These are phyloP conservation scores for Simplicillium aogashimaense DNA, from an alignment of 2,329 filamentous ascomycete genomes.

Conservation along the genomic window DNA sequence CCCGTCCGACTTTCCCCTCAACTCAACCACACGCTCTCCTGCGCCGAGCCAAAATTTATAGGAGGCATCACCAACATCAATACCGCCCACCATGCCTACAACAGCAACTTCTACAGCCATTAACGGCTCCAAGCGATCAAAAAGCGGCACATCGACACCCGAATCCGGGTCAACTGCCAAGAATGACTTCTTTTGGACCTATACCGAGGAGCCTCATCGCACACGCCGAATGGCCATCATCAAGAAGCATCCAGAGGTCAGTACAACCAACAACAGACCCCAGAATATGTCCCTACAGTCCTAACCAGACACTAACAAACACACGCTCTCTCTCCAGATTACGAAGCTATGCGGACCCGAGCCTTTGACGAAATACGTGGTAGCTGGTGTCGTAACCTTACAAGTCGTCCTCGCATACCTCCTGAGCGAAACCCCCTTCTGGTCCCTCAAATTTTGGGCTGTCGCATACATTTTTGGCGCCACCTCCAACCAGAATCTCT, in stretches of 20 bases:
- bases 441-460: slow-evolving; percentile 76
- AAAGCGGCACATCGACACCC: neutral
- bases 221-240: slow-evolving; percentile 89
- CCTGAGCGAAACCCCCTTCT: slow-evolving; percentile 66
- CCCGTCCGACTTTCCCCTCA: too few relatives aligned
- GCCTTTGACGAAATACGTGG: slow-evolving; percentile 89
- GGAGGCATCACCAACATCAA: too few relatives aligned
- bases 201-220: slow-evolving; percentile 94
- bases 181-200: slow-evolving; percentile 86
- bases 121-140: slow-evolving; percentile 2
- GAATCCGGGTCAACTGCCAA: slow-evolving; percentile 14
- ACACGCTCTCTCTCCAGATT: slow-evolving; percentile 44
- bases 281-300: neutral
- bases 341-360: slow-evolving; percentile 96
- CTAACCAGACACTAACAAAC: too few relatives aligned
- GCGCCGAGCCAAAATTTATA: too few relatives aligned
- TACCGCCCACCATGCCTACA: too few relatives aligned
- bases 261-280: slow-evolving; percentile 9
- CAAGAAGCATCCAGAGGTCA: slow-evolving; percentile 91
- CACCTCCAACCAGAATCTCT: slow-evolving; percentile 96
- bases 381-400: slow-evolving; percentile 70
- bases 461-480: slow-evolving; percentile 88
- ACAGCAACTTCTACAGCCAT: slow-evolving; percentile 1
- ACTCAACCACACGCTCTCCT: too few relatives aligned
- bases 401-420: slow-evolving; percentile 71